phyloP scores from a whole-genome alignment of 2,329 filamentous ascomycete genomes.

The Sclerotinia borealis region DNA sequence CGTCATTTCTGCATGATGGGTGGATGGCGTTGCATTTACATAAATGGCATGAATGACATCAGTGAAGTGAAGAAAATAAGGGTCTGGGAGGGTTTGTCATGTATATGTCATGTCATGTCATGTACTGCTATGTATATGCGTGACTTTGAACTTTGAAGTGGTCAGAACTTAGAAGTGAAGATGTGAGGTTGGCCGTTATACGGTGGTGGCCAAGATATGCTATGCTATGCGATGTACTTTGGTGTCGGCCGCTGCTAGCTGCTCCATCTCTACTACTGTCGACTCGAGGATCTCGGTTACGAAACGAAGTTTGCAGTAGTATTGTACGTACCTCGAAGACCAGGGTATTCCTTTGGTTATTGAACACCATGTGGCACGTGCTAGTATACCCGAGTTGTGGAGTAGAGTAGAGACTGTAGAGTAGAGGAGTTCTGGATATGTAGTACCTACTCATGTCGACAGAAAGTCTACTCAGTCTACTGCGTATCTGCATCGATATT shows the following conservation, averaged over 20 bases:
- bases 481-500: neutral
- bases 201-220: no score
- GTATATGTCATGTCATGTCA: neutral
- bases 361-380: no score
- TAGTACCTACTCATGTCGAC: no score
- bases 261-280: neutral
- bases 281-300: neutral
- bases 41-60: no score
- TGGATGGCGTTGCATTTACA: no score
- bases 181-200: no score
- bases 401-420: no score
- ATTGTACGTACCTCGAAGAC: no score
- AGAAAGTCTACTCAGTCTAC: neutral
- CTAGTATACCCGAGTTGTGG: no score
- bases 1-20: neutral
- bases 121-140: neutral
- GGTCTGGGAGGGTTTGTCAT: neutral
- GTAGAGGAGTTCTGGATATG: no score
- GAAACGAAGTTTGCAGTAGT: neutral
- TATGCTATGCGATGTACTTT: constrained; percentile 3
- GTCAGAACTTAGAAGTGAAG: neutral
- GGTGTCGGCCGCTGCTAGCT: neutral
- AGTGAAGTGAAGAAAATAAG: neutral
- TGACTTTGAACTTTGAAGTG: no score
- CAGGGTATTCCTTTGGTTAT: no score